Percentiles rank a stretch among this genome's conserved stretches.
Evolutionary conservation across 106 monocot genomes (phyloP).

Genomic region (Platanthera zijinensis): DNA sequence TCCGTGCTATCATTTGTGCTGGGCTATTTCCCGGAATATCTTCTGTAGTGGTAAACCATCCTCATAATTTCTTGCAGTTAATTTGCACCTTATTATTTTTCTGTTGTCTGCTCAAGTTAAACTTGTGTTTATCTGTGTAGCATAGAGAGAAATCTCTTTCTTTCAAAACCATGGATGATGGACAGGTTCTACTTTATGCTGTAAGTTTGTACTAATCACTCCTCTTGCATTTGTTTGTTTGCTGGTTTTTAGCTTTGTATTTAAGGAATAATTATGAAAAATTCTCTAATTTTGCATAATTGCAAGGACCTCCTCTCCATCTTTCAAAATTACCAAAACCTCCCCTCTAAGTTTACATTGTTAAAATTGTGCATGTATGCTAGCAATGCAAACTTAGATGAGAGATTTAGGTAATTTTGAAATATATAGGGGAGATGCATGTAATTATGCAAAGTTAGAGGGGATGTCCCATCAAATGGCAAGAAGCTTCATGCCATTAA

Average conservation of each 20-base stretch:
- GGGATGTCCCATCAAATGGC: no score
- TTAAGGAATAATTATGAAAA: background rate
- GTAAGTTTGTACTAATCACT: conserved; percentile 41
- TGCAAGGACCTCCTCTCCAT: no score
- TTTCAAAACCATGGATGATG: conserved; percentile 99
- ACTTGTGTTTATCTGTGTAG: conserved; percentile 28
- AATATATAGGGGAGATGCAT: no score
- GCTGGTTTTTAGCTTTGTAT: background rate
- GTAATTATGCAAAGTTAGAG: no score
- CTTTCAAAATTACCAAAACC: no score
- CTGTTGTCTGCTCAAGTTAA: background rate
- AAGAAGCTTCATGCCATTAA: background rate
- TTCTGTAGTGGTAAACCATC: conserved; percentile 78
- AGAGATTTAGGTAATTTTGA: no score
- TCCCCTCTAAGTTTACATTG: no score
- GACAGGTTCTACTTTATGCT: conserved; percentile 92
- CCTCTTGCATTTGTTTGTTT: background rate
- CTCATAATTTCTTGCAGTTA: conserved; percentile 4
- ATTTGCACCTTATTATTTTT: background rate
- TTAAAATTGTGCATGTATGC: no score
- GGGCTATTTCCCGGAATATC: conserved; percentile 95
- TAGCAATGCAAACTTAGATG: no score
- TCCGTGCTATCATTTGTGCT: conserved; percentile 92
- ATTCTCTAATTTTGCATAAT: no score
- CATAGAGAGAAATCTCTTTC: conserved; percentile 96